phyloP scores from a whole-genome alignment of 306 rosid species.

The Citrullus mucosospermus region DNA sequence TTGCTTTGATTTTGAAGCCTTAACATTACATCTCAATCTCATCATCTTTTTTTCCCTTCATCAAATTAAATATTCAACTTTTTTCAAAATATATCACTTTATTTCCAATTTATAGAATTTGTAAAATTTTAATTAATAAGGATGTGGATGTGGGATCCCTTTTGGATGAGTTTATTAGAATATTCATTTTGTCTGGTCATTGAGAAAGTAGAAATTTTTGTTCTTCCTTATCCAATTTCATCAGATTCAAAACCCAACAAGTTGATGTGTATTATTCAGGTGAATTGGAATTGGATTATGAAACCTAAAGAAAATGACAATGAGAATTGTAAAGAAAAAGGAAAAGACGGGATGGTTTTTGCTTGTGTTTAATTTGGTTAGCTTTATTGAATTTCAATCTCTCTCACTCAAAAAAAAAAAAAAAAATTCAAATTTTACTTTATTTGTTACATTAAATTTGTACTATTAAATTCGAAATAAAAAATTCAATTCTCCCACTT shows the following conservation, averaged over 20 bases:
- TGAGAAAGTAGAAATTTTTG: slow-evolving; percentile 26
- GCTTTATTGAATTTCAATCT: not conserved
- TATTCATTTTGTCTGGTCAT: slow-evolving; percentile 53
- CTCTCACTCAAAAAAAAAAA: no score
- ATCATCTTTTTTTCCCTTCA: not conserved
- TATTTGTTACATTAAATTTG: no score
- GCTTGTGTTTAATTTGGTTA: not conserved
- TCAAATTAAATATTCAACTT: not conserved
- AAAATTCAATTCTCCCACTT: no score
- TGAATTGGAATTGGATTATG: not conserved
- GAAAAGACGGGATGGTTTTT: not conserved
- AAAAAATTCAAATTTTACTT: no score
- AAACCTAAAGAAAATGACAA: not conserved
- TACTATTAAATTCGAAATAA: no score
- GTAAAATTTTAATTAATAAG: not conserved
- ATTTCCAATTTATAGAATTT: not conserved
- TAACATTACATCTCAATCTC: not conserved
- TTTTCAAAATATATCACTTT: not conserved
- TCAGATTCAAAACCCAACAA: not conserved
- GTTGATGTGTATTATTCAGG: not conserved
- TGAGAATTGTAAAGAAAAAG: not conserved
- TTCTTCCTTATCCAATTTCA: slow-evolving; percentile 43
- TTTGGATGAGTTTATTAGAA: slow-evolving; percentile 26
- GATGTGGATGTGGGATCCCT: slow-evolving; percentile 17
- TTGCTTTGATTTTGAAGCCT: slow-evolving; percentile 44